phyloP scores from a whole-genome alignment of 176 grass and related monocot genomes.

The Zizania latifolia region DNA sequence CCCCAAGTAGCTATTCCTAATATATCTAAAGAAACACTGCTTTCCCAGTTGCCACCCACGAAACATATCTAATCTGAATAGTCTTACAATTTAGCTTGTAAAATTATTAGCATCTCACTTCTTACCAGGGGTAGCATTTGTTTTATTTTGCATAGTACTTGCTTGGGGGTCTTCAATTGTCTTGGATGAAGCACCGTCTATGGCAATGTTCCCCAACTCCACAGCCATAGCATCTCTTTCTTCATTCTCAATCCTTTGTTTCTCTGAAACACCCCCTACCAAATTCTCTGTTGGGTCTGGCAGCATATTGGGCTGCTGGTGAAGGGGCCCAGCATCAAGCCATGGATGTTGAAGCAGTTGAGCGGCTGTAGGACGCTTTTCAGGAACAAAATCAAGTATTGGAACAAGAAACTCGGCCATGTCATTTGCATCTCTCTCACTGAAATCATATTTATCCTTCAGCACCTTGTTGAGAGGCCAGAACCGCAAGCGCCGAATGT shows the following conservation, averaged over 20 bases:
- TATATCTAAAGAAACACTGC: conserved; percentile 31
- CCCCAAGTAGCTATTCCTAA: conserved; percentile 30
- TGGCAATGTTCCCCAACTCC: conserved; percentile 80
- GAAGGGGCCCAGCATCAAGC: conserved; percentile 51
- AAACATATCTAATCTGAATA: conserved; percentile 4
- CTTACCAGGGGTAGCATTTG: conserved; percentile 52
- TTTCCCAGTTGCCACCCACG: conserved; percentile 27
- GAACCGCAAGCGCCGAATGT: conserved; percentile 82
- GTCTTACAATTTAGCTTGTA: conserved; percentile 1
- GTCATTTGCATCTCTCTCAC: conserved; percentile 53
- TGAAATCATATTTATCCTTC: conserved; percentile 87
- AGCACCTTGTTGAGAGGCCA: conserved; percentile 95
- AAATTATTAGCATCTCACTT: conserved; percentile 36
- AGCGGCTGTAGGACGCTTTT: conserved; percentile 72
- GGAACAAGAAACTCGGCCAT: conserved; percentile 83
- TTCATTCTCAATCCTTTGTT: conserved; percentile 64
- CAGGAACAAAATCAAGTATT: conserved; percentile 91
- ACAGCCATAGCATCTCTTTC: conserved; percentile 72
- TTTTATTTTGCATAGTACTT: conserved; percentile 29
- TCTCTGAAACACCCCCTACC: conserved; percentile 40
- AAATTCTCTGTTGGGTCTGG: conserved; percentile 22
- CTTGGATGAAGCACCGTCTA: conserved; percentile 52
- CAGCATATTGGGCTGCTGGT: conserved; percentile 28
- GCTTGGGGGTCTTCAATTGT: conserved; percentile 23
- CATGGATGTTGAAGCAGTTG: conserved; percentile 88